Base-by-base conservation (phyloP, 345 rosid genomes). In the Populus tremula region DNA sequence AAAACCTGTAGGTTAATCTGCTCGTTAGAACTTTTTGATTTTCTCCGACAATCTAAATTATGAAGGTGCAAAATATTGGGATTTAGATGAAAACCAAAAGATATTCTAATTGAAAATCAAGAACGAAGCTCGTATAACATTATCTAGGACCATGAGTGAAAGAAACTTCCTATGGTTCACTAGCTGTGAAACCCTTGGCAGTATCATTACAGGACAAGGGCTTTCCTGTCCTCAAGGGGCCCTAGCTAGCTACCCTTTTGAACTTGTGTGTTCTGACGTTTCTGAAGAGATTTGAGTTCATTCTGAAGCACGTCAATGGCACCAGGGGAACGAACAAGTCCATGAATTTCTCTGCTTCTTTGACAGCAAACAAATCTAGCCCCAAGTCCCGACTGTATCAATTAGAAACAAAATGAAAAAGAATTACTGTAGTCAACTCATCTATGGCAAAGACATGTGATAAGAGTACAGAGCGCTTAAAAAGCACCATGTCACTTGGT, bases 251-350 rank as follows among this genome's bases (percentile, higher is more conserved):
- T 79, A 93, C 82, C 7, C 59, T 87, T 82, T 91, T 93, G 85
- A 96, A 96, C 86, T 93, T 98, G 59, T 66, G 87, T 92, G 84
- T 89, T 93, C 82, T 92, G 95, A 1, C 98, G 95, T 63, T 92
- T 92, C 84, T 92, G 94, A 56, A 93, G 94, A 43, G 89, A 87
- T 75, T 90, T 92, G 3, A 91, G 79, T 85, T 94, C 97, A 47
- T 87, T 83, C 69, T 90, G 89, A 67, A 94, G 86, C 45, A 86
- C 85, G 27, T 93, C 97, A 68, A 93, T 87, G 35, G 98, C 98
- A 50, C 93, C 97, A 20, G 99, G 97, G 97, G 93, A 41, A 88
- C 93, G 67, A 93, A 94, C 94, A 96, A 88, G 87, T 96, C 98
- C 98, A 90, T 92, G 87, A 96, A 96, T 82, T 84, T 92, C 59